These are phyloP conservation scores for Colletotrichum zoysiae DNA, from an alignment of 2,329 filamentous ascomycete genomes.

Conservation along the genomic window DNA sequence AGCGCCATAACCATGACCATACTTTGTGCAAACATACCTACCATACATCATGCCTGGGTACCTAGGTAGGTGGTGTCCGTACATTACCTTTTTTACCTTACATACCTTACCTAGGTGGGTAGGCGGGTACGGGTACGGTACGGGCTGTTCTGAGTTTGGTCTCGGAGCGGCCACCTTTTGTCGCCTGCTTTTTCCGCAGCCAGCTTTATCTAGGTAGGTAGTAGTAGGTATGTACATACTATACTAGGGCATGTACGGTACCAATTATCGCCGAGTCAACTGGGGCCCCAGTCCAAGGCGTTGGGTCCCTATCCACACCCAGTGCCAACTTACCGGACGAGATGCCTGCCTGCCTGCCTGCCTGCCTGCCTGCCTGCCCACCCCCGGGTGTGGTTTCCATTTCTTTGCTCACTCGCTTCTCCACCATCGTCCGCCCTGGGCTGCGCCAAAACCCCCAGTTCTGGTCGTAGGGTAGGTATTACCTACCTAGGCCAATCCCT, in stretches of 20 bases:
- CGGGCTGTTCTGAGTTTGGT: slow-evolving; percentile 22
- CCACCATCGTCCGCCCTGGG: background rate
- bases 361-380: too few relatives aligned
- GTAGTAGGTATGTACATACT: too few relatives aligned
- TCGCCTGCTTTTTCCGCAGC: slow-evolving; percentile 27
- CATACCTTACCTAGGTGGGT: too few relatives aligned
- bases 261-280: slow-evolving; percentile 39
- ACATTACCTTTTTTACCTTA: too few relatives aligned
- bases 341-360: background rate
- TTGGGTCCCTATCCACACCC: slow-evolving; percentile 30
- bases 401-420: background rate
- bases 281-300: slow-evolving; percentile 41
- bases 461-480: background rate
- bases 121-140: too few relatives aligned
- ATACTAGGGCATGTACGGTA: background rate
- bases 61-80: too few relatives aligned
- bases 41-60: too few relatives aligned
- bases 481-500: background rate
- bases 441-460: slow-evolving; percentile 15
- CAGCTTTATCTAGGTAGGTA: too few relatives aligned
- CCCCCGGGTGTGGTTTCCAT: background rate
- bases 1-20: background rate
- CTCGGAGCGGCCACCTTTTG: slow-evolving; percentile 18
- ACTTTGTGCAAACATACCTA: too few relatives aligned
- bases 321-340: background rate